Percentiles rank a stretch among this genome's conserved stretches.
These are phyloP conservation scores for Cyclotella atomus DNA, from an alignment of 108 stramenopile species.

Conservation along the genomic window DNA sequence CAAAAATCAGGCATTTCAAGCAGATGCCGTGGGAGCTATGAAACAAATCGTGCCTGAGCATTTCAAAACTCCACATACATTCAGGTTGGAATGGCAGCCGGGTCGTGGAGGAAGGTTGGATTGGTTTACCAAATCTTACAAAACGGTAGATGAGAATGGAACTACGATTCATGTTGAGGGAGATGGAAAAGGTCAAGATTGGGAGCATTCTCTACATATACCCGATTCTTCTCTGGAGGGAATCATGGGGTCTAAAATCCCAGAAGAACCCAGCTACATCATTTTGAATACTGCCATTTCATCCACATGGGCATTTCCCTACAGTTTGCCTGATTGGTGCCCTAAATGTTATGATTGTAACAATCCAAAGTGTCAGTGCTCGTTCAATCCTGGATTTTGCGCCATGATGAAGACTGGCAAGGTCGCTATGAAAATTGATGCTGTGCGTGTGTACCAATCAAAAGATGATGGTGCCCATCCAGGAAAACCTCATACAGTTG, in stretches of 20 bases:
- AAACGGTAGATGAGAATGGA: constrained; percentile 56
- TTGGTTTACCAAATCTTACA: constrained; percentile 89
- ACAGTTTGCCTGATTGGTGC: constrained; percentile 79
- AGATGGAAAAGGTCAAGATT: constrained; percentile 77
- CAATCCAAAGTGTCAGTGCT: constrained; percentile 87
- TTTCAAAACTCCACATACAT: constrained; percentile 86
- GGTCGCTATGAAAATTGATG: constrained; percentile 84
- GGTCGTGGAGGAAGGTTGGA: constrained; percentile 84
- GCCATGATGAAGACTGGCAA: constrained; percentile 79
- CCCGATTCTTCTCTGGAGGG: constrained; percentile 63
- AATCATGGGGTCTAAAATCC: constrained; percentile 89
- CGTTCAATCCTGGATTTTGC: constrained; percentile 88
- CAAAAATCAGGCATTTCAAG: constrained; percentile 89
- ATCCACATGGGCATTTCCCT: constrained; percentile 96
- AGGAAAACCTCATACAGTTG: constrained; percentile 76
- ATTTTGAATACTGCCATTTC: constrained; percentile 94
- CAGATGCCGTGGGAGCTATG: constrained; percentile 94
- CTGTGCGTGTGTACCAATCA: constrained; percentile 90
- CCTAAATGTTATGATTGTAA: constrained; percentile 89
- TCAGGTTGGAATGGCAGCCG: constrained; percentile 95
- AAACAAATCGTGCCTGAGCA: constrained; percentile 79
- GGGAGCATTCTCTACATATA: constrained; percentile 80
- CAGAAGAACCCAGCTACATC: constrained; percentile 91
- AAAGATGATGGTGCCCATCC: constrained; percentile 69
- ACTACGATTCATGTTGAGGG: constrained; percentile 63